Evolutionary conservation across 305 asterid species (phyloP).

Genomic region (Nicotiana rustica): DNA sequence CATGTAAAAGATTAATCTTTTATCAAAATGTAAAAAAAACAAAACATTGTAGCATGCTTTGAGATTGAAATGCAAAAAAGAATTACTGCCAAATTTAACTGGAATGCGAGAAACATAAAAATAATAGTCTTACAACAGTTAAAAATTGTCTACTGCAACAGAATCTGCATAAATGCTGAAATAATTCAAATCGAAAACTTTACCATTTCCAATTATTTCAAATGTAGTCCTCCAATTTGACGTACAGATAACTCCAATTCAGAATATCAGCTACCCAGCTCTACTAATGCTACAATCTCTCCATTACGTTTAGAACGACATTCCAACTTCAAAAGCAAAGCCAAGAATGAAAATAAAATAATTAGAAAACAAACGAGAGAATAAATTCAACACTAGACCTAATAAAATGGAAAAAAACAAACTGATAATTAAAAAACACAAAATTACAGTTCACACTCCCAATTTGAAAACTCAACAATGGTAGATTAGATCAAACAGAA

Average conservation of each 20-base stretch:
- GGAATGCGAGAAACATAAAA: neutral
- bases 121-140: neutral
- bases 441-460: neutral
- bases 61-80: neutral
- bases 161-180: neutral
- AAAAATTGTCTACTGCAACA: neutral
- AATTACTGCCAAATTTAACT: neutral
- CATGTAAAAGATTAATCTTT: neutral
- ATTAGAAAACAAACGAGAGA: neutral
- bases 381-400: neutral
- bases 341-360: neutral
- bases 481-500: neutral
- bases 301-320: neutral
- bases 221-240: neutral
- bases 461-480: neutral
- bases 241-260: neutral
- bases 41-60: neutral
- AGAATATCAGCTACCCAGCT: neutral
- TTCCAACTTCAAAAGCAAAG: neutral
- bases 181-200: neutral
- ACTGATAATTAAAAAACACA: neutral
- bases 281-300: neutral
- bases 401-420: neutral
- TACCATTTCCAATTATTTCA: conserved; percentile 16
- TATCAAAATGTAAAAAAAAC: neutral